Evolutionary conservation across 192 early-diverging fungal genomes (phyloP).

Genomic region (Rhizophagus sp.): DNA sequence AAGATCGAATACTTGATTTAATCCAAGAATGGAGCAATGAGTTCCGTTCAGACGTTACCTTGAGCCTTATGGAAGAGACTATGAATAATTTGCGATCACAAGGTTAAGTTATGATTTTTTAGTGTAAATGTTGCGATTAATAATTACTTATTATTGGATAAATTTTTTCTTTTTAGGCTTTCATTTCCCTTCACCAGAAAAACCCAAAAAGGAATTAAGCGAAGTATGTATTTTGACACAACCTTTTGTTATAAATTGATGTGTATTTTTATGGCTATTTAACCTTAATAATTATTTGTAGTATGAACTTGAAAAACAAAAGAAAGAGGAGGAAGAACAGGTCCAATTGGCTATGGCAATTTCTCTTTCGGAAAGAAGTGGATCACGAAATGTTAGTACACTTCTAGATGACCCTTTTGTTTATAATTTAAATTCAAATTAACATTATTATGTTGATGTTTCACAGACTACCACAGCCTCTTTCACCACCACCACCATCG

Average conservation of each 20-base stretch:
- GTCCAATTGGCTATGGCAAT: constrained; percentile 89
- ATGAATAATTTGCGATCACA: constrained; percentile 59
- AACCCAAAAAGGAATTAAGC: constrained; percentile 73
- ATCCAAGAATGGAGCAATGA: constrained; percentile 92
- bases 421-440: not conserved
- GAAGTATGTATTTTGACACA: constrained; percentile 38
- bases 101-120: constrained; percentile 33
- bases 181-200: constrained; percentile 75
- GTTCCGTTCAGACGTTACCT: constrained; percentile 74
- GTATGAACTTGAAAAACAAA: constrained; percentile 60
- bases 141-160: not conserved
- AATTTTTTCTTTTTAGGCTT: constrained; percentile 37
- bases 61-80: constrained; percentile 81
- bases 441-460: constrained; percentile 39
- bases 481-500: too few species aligned
- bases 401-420: too few species aligned
- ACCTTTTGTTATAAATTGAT: not conserved
- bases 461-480: too few species aligned
- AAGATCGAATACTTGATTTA: constrained; percentile 77
- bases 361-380: constrained; percentile 69
- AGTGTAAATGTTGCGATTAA: not conserved
- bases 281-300: not conserved
- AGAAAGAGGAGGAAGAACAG: constrained; percentile 94
- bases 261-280: not conserved
- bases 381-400: constrained; percentile 30